phyloP scores from a whole-genome alignment of 192 early-diverging fungal species.

The Entomortierella chlamydospora region DNA sequence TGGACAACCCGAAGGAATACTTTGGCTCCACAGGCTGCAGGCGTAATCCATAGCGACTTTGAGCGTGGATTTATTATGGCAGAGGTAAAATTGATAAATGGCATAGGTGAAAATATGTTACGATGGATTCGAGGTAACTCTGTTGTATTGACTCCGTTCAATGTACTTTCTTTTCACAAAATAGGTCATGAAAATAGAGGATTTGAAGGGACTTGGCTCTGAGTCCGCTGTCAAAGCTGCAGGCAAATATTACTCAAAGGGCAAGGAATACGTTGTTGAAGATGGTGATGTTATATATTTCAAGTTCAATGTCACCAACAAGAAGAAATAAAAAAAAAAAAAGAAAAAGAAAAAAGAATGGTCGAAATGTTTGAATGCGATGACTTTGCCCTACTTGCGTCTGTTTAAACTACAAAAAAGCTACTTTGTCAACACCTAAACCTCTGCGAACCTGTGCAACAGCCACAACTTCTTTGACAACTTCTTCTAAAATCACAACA shows the following conservation, averaged over 20 bases:
- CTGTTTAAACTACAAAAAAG: constrained; percentile 59
- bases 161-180: background rate
- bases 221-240: constrained; percentile 79
- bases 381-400: no score
- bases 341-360: no score
- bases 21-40: constrained; percentile 80
- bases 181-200: constrained; percentile 64
- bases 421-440: constrained; percentile 77
- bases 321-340: constrained; percentile 48
- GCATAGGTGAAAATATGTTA: no score
- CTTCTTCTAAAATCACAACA: constrained; percentile 92
- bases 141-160: no score
- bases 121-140: no score
- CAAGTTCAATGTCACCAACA: constrained; percentile 60
- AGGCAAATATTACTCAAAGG: constrained; percentile 79
- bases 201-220: constrained; percentile 68
- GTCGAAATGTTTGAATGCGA: no score
- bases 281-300: constrained; percentile 70
- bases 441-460: constrained; percentile 82
- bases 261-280: constrained; percentile 78
- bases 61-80: constrained; percentile 83
- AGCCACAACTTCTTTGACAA: constrained; percentile 91
- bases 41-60: constrained; percentile 80
- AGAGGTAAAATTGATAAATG: constrained; percentile 60
- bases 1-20: constrained; percentile 77